Percentiles rank a stretch among this genome's conserved stretches.
These are phyloP conservation scores for Phytophthora sp. DNA, from an alignment of 352 stramenopile species.

Conservation along the genomic window DNA sequence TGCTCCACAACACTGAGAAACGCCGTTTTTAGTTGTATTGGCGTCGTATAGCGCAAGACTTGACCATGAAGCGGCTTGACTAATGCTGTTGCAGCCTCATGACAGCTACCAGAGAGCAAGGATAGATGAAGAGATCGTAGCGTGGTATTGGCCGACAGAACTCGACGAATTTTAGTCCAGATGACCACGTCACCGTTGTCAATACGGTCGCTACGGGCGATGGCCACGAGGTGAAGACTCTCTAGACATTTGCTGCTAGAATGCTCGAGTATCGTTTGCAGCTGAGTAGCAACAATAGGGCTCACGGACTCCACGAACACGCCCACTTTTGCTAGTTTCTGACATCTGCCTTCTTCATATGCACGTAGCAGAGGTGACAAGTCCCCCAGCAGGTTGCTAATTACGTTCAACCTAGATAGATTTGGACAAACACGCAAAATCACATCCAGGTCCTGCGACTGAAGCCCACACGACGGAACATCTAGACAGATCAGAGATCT, in stretches of 20 bases:
- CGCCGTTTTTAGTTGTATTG: constrained; percentile 17
- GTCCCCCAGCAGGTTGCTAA: constrained; percentile 10
- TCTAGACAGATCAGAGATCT: constrained; percentile 21
- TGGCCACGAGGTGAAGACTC: constrained; percentile 20
- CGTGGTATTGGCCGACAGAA: constrained; percentile 15
- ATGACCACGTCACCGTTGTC: neutral
- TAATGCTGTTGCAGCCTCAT: neutral
- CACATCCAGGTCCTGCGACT: constrained; percentile 9
- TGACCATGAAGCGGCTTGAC: constrained; percentile 24
- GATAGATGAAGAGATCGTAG: constrained; percentile 16
- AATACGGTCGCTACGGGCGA: neutral
- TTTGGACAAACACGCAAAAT: constrained; percentile 32
- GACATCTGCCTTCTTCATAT: constrained; percentile 13
- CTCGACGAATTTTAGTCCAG: constrained; percentile 20
- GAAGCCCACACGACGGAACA: constrained; percentile 22
- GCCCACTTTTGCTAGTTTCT: constrained; percentile 20
- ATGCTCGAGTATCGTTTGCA: constrained; percentile 13
- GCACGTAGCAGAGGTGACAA: constrained; percentile 20
- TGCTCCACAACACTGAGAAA: constrained; percentile 37
- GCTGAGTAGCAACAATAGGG: constrained; percentile 14
- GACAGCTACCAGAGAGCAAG: neutral
- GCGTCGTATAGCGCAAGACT: constrained; percentile 17
- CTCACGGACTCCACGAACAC: constrained; percentile 17
- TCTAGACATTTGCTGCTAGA: constrained; percentile 16
- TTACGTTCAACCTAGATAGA: constrained; percentile 24